These are phyloP conservation scores for Elsinoe ampelina DNA, from an alignment of 2,329 filamentous ascomycete species.

Conservation along the genomic window DNA sequence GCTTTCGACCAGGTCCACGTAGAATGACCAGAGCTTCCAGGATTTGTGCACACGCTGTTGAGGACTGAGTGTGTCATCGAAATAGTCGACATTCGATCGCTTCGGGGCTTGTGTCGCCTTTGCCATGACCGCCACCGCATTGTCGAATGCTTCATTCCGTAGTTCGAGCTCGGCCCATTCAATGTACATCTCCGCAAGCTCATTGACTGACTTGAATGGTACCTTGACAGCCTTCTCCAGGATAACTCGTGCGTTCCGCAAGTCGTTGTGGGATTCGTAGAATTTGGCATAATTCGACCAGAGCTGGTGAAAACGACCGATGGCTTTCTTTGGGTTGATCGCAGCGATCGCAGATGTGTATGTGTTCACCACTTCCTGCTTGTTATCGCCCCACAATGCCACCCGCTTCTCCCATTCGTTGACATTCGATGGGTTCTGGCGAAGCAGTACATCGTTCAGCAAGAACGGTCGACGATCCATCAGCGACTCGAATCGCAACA, in stretches of 20 bases:
- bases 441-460: conserved; percentile 86
- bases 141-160: conserved; percentile 89
- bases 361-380: conserved; percentile 80
- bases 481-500: conserved; percentile 95
- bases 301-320: conserved; percentile 85
- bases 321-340: conserved; percentile 86
- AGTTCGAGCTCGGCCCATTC: conserved; percentile 99
- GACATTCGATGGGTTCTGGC: conserved; percentile 94
- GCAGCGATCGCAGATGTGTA: conserved; percentile 91
- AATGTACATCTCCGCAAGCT: conserved; percentile 96
- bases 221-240: conserved; percentile 98
- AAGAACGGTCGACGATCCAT: conserved; percentile 96
- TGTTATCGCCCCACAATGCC: conserved; percentile 91
- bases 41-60: conserved; percentile 98
- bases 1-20: conserved; percentile 94
- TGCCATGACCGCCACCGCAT: conserved; percentile 89
- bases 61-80: conserved; percentile 85
- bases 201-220: conserved; percentile 92
- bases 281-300: conserved; percentile 98
- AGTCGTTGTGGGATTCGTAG: conserved; percentile 79
- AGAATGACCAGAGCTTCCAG: conserved; percentile 99
- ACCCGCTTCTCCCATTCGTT: conserved; percentile 96
- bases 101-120: conserved; percentile 97
- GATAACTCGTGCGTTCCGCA: conserved; percentile 79
- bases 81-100: conserved; percentile 96